These are phyloP conservation scores for Silene latifolia DNA, from an alignment of 148 eudicot genomes.

Conservation along the genomic window DNA sequence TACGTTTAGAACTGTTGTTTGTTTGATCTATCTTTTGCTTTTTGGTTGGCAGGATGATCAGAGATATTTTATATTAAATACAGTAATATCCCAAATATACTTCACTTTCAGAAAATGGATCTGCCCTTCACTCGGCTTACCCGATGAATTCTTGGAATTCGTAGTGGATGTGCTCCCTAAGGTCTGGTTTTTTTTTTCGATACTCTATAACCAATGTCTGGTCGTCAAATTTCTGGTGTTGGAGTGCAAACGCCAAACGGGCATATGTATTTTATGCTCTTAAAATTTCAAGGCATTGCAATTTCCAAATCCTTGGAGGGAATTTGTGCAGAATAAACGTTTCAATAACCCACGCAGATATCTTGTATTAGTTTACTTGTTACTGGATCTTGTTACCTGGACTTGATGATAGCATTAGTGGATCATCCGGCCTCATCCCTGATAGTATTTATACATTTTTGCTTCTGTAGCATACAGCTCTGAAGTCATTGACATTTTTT, in stretches of 20 bases:
- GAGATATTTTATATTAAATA: constrained; percentile 61
- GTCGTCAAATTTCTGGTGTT: constrained; percentile 1
- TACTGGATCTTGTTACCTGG: background rate
- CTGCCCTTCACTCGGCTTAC: constrained; percentile 42
- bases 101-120: constrained; percentile 49
- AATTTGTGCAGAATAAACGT: background rate
- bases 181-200: constrained; percentile 39
- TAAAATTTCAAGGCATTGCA: background rate
- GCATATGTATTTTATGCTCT: background rate
- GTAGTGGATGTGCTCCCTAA: constrained; percentile 47
- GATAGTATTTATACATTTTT: background rate
- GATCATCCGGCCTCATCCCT: background rate
- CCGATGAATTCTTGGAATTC: constrained; percentile 62
- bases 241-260: background rate
- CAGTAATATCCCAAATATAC: constrained; percentile 53
- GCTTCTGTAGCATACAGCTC: background rate
- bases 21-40: constrained; percentile 5
- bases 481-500: background rate
- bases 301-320: background rate
- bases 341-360: background rate
- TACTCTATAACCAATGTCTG: background rate
- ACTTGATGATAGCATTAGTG: background rate
- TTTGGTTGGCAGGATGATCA: constrained; percentile 56
- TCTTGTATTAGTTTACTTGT: background rate
- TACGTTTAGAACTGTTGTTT: background rate